Evolutionary conservation across 176 grass and related monocot species (phyloP).

Genomic region (Rhynchospora pubera): DNA sequence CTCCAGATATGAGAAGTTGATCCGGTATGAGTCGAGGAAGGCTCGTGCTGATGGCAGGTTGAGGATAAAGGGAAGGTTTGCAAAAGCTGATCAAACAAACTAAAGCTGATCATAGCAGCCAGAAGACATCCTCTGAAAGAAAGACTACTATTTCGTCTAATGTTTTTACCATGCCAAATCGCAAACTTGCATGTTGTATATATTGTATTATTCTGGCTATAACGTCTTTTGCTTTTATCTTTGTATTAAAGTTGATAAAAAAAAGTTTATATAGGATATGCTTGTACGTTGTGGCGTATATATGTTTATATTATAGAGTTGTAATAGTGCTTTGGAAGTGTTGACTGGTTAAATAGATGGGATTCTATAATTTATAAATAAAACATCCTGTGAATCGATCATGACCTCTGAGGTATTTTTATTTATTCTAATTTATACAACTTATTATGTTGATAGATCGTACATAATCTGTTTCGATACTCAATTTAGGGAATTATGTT

Average conservation of each 20-base stretch:
- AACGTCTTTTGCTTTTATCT: neutral
- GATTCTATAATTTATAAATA: neutral
- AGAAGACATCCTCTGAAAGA: neutral
- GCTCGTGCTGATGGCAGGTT: conserved; percentile 58
- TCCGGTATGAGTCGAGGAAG: conserved; percentile 87
- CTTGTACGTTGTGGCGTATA: neutral
- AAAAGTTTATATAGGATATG: neutral
- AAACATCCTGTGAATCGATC: neutral
- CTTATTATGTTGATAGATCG: neutral
- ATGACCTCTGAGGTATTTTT: neutral
- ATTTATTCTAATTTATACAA: neutral
- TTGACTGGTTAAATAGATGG: neutral
- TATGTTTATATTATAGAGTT: neutral
- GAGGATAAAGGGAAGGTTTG: conserved; percentile 81
- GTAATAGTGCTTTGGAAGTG: neutral
- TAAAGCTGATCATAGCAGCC: neutral
- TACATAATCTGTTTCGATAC: too few species aligned
- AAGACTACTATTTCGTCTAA: neutral
- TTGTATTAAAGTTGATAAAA: neutral
- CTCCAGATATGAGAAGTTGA: conserved; percentile 72
- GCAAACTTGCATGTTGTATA: neutral
- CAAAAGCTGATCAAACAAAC: conserved; percentile 31
- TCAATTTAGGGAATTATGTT: too few species aligned
- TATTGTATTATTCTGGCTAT: neutral
- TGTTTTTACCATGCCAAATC: neutral